Base-by-base conservation (phyloP, 2,329 filamentous ascomycete species). In the Cladophialophora carrionii region DNA sequence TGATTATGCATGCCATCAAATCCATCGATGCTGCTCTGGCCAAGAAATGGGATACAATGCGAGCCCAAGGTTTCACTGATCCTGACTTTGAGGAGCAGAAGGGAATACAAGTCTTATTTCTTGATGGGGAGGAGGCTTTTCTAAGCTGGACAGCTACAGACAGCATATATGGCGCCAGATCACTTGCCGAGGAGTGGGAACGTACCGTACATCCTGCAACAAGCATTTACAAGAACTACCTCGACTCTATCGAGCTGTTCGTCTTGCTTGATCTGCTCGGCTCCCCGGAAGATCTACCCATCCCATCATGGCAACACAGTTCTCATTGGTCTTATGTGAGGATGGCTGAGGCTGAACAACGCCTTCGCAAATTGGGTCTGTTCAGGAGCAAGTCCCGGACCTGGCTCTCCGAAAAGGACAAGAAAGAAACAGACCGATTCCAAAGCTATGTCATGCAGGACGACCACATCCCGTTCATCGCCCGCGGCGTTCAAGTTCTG, bases 101-200 rank as follows among this genome's bases (percentile, higher is more conserved):
- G 73, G 94, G 94, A 0, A 84, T 99, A 37, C 95, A 98, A 80
- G 90, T 99, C 31, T 70, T 99, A 31, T 84, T 99, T 62, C 79
- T 99, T 7, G 95, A 99, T 73, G 95, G 95, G 4, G 95, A 99
- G 78, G 95, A 99, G 77, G 93, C 95, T 0, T 99, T 96, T 77
- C 79, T 86, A 24, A 77, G 77, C 0, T 99, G 95, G 95, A 90
- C 87, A 0, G 85, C 86, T 41, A 85, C 83, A 0, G 95, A 99
- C 76, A 96, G 91, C 4, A 79, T 97, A 4, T 99, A 99, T 73
- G 95, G 95, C 2, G 86, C 94, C 20, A 87, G 92, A 72, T 83
- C 92, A 1, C 83, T 99, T 22, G 94, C 95, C 9, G 86, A 90
- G 70, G 80, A 87, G 53, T 98, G 95, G 95, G 92, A 96, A 64